phyloP scores from a whole-genome alignment of 257 asterid genomes.

The Plectranthus barbatus region DNA sequence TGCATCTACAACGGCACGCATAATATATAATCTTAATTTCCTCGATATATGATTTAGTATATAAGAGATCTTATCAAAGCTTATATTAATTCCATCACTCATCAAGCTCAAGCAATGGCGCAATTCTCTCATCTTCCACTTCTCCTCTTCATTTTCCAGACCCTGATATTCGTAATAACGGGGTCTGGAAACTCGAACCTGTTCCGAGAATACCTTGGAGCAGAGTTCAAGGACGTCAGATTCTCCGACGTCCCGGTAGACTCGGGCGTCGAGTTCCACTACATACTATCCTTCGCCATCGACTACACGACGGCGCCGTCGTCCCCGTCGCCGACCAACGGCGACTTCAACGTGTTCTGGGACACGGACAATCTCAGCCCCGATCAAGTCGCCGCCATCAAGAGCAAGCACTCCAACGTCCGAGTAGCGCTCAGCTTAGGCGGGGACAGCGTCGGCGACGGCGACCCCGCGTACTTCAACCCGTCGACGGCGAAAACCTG shows the following conservation, averaged over 20 bases:
- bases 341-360: conserved; percentile 64
- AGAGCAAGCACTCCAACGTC: conserved; percentile 42
- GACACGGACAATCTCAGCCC: conserved; percentile 60
- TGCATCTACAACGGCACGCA: too few species aligned
- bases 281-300: conserved; percentile 76
- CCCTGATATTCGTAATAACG: too few species aligned
- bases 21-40: too few species aligned
- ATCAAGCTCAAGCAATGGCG: too few species aligned
- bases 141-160: too few species aligned
- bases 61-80: too few species aligned
- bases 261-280: conserved; percentile 63
- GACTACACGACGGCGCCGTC: conserved; percentile 59
- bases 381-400: conserved; percentile 36
- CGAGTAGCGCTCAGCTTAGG: conserved; percentile 60
- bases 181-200: too few species aligned
- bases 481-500: conserved; percentile 45
- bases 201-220: conserved; percentile 71
- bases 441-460: conserved; percentile 55
- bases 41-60: too few species aligned
- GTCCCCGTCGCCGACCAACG: conserved; percentile 52
- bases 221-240: conserved; percentile 54
- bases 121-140: too few species aligned
- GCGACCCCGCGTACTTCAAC: conserved; percentile 36
- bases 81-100: too few species aligned
- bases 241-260: conserved; percentile 61